A percentile compares a stretch with the other conserved stretches of the same genome.
Conservation (phyloP, 192 early-diverging fungal species). For the Radiomyces spectabilis region DNA sequence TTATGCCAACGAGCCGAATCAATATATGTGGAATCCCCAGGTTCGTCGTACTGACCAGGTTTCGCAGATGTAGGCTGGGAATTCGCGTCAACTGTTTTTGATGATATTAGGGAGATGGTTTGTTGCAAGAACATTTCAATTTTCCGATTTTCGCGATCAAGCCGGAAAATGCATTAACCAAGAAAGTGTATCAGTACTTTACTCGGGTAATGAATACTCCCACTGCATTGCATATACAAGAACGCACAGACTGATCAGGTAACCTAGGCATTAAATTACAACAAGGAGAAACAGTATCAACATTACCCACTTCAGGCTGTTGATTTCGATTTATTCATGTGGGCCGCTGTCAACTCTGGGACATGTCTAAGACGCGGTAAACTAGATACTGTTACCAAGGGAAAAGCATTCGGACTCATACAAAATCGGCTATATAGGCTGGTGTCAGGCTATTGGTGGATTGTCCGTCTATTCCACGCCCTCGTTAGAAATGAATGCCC, state of each 20-base stretch:
- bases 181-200: background rate
- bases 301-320: slow-evolving; percentile 60
- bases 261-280: slow-evolving; percentile 37
- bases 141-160: slow-evolving; percentile 60
- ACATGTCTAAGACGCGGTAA: slow-evolving; percentile 66
- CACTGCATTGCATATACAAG: too few relatives aligned
- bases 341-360: slow-evolving; percentile 50
- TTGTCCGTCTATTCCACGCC: slow-evolving; percentile 64
- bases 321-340: slow-evolving; percentile 69
- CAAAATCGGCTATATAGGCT: slow-evolving; percentile 27
- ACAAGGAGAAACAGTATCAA: slow-evolving; percentile 35
- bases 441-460: slow-evolving; percentile 61
- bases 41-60: too few relatives aligned
- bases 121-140: slow-evolving; percentile 46
- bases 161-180: slow-evolving; percentile 13
- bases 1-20: slow-evolving; percentile 43
- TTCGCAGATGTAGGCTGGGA: background rate
- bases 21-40: slow-evolving; percentile 62
- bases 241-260: too few relatives aligned
- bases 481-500: slow-evolving; percentile 37
- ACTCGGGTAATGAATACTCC: too few relatives aligned
- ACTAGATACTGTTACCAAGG: background rate
- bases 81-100: background rate
- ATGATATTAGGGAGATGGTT: slow-evolving; percentile 47
- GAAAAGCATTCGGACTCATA: too few relatives aligned